These are phyloP conservation scores for Suillus bovinus DNA, from an alignment of 768 basidiomycete species.

Conservation along the genomic window DNA sequence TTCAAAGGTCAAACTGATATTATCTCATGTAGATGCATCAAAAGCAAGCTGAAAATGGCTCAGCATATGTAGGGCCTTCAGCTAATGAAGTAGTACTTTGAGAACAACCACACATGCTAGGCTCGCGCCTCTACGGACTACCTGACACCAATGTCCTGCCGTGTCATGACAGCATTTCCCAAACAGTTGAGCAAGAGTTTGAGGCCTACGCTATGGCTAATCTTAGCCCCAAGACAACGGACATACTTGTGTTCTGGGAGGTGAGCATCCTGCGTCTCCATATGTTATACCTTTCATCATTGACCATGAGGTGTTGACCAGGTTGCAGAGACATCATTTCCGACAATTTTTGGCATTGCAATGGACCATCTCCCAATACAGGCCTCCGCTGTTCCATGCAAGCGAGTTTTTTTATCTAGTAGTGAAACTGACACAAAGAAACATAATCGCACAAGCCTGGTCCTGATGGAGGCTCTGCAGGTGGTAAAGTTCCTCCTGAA, in stretches of 20 bases:
- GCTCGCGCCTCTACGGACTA: background rate
- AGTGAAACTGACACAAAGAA: background rate
- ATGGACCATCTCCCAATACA: slow-evolving; percentile 22
- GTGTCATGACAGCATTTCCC: background rate
- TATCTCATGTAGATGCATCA: too few relatives aligned
- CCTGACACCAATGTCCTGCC: background rate
- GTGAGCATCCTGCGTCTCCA: background rate
- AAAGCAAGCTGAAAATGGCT: background rate
- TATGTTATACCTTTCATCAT: too few relatives aligned
- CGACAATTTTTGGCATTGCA: slow-evolving; percentile 12
- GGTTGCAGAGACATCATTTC: background rate
- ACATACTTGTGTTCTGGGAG: background rate
- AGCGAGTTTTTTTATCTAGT: slow-evolving; percentile 24
- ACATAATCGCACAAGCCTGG: background rate
- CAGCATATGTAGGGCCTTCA: background rate
- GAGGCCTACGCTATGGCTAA: background rate
- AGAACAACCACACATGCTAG: background rate
- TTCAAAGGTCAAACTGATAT: too few relatives aligned
- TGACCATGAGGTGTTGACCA: background rate
- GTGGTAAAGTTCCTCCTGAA: slow-evolving; percentile 15
- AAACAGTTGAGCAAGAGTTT: background rate
- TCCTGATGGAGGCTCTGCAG: slow-evolving; percentile 20
- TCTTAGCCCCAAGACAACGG: background rate
- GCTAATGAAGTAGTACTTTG: background rate
- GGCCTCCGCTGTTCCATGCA: slow-evolving; percentile 24